Evolutionary conservation across 129 eudicot species (phyloP), one percentile per base, ranked within the genome.

Genomic region (Deinandra increscens): DNA sequence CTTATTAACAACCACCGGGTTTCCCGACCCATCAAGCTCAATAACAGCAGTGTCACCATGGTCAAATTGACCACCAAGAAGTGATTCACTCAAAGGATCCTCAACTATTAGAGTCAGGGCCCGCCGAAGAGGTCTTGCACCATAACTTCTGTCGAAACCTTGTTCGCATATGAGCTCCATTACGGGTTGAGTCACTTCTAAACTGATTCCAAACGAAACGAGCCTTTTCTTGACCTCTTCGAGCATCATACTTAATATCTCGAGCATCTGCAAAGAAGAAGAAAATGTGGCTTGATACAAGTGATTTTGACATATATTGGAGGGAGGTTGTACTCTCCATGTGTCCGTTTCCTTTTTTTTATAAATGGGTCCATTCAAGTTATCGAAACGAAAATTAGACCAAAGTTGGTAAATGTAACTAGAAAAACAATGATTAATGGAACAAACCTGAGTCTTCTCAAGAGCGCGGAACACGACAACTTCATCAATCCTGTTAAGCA

Each of bases 81-180:
- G 70, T 55, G 97, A 83, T 75, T 90, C 97, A 18, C 95, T 84
- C 80, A 90, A 72, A 6, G 81, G 89, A 71, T 90, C 87, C 73
- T 90, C 97, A 15, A 90, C 69, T 31, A 90, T 81, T 18, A 54
- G 78, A 45, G 97, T 87, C 1, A 90, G 84, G 8, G 97, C 97
- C 76, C 97, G 75, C 60, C 97, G 77, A 53, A 90, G 88, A 26
- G 97, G 97, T 23, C 97, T 84, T 7, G 97, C 97, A 13, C 97
- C 97, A 41, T 90, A 90, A 67, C 83, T 87, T 46, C 91, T 72
- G 60, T 90, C 95, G 60, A 75, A 90, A 29, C 97, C 97, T 66
- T 87, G 89, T 70, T 84, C 64, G 62, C 97, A 90, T 46, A 90
- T 83, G n/a, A 82, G 82, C 76, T 90, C 89, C 89, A 78, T 73